Conservation (phyloP, 768 basidiomycete species). For the Exidia glandulosa region DNA sequence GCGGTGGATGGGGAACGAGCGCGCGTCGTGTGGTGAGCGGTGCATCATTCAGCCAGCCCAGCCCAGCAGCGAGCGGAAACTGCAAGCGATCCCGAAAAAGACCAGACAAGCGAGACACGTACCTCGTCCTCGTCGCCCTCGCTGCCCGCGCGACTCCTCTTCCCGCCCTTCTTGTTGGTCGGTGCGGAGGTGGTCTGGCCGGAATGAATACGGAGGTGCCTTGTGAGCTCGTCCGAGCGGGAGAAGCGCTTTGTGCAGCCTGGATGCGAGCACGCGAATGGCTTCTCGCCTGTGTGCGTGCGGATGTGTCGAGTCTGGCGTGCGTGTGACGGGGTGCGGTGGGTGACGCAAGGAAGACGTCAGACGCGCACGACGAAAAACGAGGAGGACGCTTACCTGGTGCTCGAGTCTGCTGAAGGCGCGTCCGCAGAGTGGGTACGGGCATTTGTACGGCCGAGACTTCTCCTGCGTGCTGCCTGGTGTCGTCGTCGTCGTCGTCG, state of each 20-base stretch:
- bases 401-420: slow-evolving; percentile 96
- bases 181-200: slow-evolving; percentile 16
- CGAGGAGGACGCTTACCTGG: slow-evolving; percentile 45
- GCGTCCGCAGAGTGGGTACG: slow-evolving; percentile 80
- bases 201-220: slow-evolving; percentile 84
- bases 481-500: slow-evolving; percentile 1
- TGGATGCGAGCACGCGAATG: slow-evolving; percentile 83
- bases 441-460: slow-evolving; percentile 90
- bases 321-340: slow-evolving; percentile 10
- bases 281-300: slow-evolving; percentile 97
- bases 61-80: background rate
- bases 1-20: background rate
- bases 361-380: slow-evolving; percentile 4
- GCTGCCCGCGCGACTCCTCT: slow-evolving; percentile 64
- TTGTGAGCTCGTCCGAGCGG: slow-evolving; percentile 94
- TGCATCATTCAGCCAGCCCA: too few relatives aligned
- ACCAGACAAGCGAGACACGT: slow-evolving; percentile 17
- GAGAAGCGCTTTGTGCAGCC: slow-evolving; percentile 98
- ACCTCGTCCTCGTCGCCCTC: slow-evolving; percentile 61
- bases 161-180: slow-evolving; percentile 60
- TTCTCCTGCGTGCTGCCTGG: background rate
- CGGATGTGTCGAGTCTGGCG: slow-evolving; percentile 90
- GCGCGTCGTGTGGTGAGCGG: too few relatives aligned
- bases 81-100: background rate
- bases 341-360: slow-evolving; percentile 5